Evolutionary conservation across 116 monocot species (phyloP), one percentile per base, ranked within the genome.

Genomic region (Cymodocea nodosa): DNA sequence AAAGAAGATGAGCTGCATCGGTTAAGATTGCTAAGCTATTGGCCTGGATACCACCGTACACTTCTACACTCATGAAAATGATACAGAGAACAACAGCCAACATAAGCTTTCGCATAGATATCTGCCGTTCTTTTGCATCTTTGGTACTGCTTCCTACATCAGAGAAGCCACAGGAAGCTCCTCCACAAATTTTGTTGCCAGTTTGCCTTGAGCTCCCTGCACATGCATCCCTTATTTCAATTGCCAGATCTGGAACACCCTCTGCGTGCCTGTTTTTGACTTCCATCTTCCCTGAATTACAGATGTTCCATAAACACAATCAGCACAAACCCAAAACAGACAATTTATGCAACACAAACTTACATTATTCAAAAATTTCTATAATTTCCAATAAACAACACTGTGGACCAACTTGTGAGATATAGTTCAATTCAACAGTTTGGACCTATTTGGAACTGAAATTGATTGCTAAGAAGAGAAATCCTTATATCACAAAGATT

Each of bases 21-120:
- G 87, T 87, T 56, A 87, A 51, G 75, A 87, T 83, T 6, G 87
- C 87, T 13, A 83, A 76, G 52, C 87, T 87, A 74, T 87, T 87
- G 14, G 87, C 77, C 68, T 77, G 76, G 56, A 87, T 76, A 9
- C 87, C 87, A 8, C 87, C 87, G 30, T 78, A 71, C 22, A 87
- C 83, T 71, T 83, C 87, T 0, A 83, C 76, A 5, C 66, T 51
- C 75, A 87, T 87, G 56, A 87, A 83, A 50, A 87, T 68, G 70
- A 83, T 23, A 52, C 83, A 87, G 12, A 87, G 75, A 13, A 73
- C 23, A 59, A 83, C 87, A 15, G 78, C 83, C 12, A 74, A 68
- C 15, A 78, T 48, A 70, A 87, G 83, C 68, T 87, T 87, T 23
- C 63, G 52, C 70, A 80, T 80, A 2, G 87, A 75, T 18, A 78